Evolutionary conservation across 1,139 yeast genomes (phyloP).

Genomic region (Protomyces inouyei): DNA sequence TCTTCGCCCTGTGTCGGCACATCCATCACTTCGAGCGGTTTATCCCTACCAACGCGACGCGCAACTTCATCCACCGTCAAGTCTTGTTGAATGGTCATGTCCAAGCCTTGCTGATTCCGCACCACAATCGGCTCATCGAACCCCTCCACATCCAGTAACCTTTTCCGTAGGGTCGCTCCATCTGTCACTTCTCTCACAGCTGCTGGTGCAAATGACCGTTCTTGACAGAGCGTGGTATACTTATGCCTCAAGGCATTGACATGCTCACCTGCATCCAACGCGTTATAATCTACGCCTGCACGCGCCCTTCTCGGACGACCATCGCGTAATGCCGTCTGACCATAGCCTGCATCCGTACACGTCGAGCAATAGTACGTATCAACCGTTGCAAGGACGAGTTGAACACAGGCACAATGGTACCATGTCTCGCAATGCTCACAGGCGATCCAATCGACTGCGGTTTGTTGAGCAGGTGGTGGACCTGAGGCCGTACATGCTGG

Average conservation of each 20-base stretch:
- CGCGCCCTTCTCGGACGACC: conserved; percentile 17
- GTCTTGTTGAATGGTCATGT: conserved; percentile 45
- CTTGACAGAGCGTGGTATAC: conserved; percentile 47
- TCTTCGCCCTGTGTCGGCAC: conserved; percentile 68
- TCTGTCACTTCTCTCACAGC: conserved; percentile 34
- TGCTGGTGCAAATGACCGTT: conserved; percentile 29
- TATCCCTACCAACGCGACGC: conserved; percentile 57
- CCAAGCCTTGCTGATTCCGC: conserved; percentile 40
- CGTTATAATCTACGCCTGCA: conserved; percentile 55
- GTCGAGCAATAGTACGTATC: not conserved
- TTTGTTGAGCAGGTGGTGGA: not conserved
- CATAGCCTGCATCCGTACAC: not conserved
- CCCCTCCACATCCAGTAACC: conserved; percentile 41
- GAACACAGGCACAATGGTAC: conserved; percentile 12
- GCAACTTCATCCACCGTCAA: conserved; percentile 57
- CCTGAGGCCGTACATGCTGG: not conserved
- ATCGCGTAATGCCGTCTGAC: conserved; percentile 7
- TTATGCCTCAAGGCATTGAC: conserved; percentile 59
- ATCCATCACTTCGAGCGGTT: conserved; percentile 71
- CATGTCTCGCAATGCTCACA: conserved; percentile 22
- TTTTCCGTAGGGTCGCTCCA: conserved; percentile 42
- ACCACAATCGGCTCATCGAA: conserved; percentile 44
- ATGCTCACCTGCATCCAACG: conserved; percentile 73
- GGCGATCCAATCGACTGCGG: conserved; percentile 7
- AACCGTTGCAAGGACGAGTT: not conserved